Base-by-base conservation (phyloP, 108 stramenopile genomes). In the Hondaea fermentalgiana region DNA sequence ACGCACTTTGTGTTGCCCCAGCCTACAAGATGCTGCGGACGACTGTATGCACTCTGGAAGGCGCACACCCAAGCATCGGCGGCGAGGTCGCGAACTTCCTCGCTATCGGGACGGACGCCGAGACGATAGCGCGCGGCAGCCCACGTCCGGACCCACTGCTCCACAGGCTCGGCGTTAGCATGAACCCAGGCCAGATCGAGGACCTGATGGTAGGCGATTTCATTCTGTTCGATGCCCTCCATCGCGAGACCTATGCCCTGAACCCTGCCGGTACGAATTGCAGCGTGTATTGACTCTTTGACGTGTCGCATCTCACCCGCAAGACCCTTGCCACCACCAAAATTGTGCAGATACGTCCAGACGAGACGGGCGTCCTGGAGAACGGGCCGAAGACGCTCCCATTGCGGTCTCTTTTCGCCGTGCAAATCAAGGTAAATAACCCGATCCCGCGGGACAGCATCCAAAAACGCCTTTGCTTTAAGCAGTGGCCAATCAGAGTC, bases 151-250 rank as follows among this genome's bases (percentile, higher is more conserved):
- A 60, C 35, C 58, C 58, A 87, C 23, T 29, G 23, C 21, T 87
- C 35, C 2, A 60, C 43, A 21, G 59, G 21, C 35, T 60, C 87
- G 12, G 16, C 2, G 35, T 87, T 59, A 23, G 25, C 42, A 17
- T 69, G 64, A 8, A 23, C 64, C 87, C 87, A 87, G 16, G 87
- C 87, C 21, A 60, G 28, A 16, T 58, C 87, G 35, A 60, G 59
- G 10, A 87, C 59, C 16, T 59, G 43, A 58, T 87, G 42, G 43
- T 87, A 87, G 59, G 25, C 87, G 42, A 87, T 87, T 16, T 58
- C 58, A 23, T 87, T 87, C 43, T 87, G 87, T 16, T 87, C 87
- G 5, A 87, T 87, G 5, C 58, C 87, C 57, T 87, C 87, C 87
- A 87, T 87, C 14, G 87, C 59, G 35, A 87, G 87, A 6, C 87